These are phyloP conservation scores for Russula emetica DNA, from an alignment of 768 basidiomycete genomes.

Conservation along the genomic window DNA sequence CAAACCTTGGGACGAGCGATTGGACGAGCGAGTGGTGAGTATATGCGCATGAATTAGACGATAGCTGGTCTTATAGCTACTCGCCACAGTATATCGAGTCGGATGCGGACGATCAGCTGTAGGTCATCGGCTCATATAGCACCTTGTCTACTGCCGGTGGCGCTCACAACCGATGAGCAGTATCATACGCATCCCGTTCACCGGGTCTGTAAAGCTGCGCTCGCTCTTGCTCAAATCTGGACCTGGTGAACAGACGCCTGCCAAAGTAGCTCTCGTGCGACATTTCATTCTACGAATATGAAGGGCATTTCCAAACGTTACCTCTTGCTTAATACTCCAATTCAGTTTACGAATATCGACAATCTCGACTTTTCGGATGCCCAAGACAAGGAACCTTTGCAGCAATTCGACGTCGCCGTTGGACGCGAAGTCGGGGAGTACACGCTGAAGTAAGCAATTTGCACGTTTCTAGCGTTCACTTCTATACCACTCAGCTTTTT, in stretches of 20 bases:
- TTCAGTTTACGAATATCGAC: conserved; percentile 72
- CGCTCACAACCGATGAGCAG: conserved; percentile 37
- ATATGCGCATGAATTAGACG: not conserved
- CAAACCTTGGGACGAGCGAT: conserved; percentile 82
- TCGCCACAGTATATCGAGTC: conserved; percentile 68
- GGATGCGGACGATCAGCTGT: conserved; percentile 91
- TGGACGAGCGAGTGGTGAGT: conserved; percentile 64
- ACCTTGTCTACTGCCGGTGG: not conserved
- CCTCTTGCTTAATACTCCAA: not conserved
- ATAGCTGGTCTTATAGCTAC: not conserved
- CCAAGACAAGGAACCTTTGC: conserved; percentile 54
- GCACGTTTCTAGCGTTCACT: not conserved
- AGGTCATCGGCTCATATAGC: conserved; percentile 27
- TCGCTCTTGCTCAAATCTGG: conserved; percentile 82
- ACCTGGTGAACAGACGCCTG: conserved; percentile 72
- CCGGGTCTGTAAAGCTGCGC: conserved; percentile 78
- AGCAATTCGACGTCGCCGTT: conserved; percentile 67
- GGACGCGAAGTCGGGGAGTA: conserved; percentile 82
- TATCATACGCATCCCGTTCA: conserved; percentile 83
- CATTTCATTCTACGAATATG: not conserved
- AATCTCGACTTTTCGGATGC: conserved; percentile 79
- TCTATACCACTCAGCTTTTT: not conserved
- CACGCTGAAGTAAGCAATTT: conserved; percentile 58
- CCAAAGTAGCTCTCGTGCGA: conserved; percentile 64
- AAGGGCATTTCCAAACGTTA: not conserved